phyloP scores from a whole-genome alignment of 192 early-diverging fungal genomes.

The Chytriomyces hyalinus region DNA sequence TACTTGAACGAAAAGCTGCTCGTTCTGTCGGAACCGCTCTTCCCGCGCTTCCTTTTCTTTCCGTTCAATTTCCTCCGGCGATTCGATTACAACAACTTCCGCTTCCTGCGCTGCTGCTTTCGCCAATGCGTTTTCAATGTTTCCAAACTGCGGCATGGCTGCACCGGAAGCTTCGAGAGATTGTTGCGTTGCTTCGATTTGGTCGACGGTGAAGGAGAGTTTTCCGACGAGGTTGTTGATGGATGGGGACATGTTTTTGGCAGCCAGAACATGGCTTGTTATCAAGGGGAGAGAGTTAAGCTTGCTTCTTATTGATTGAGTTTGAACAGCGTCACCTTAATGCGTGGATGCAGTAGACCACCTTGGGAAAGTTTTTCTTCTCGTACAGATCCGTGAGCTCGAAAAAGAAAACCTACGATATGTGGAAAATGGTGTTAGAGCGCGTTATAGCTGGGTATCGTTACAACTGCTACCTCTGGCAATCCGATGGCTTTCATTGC shows the following conservation, averaged over 20 bases:
- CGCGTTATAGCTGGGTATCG: not conserved
- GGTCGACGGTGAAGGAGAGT: slow-evolving; percentile 83
- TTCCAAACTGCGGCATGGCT: slow-evolving; percentile 87
- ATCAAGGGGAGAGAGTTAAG: slow-evolving; percentile 7
- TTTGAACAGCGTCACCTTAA: slow-evolving; percentile 62
- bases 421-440: too few relatives aligned
- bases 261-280: slow-evolving; percentile 83
- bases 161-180: slow-evolving; percentile 82
- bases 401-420: slow-evolving; percentile 84
- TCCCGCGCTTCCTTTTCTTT: slow-evolving; percentile 52
- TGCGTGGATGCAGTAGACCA: slow-evolving; percentile 98
- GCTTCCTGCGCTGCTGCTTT: slow-evolving; percentile 49
- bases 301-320: not conserved
- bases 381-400: slow-evolving; percentile 98
- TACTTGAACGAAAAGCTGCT: slow-evolving; percentile 15
- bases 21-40: slow-evolving; percentile 40
- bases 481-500: slow-evolving; percentile 80
- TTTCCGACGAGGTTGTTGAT: slow-evolving; percentile 94
- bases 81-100: slow-evolving; percentile 30
- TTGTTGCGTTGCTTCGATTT: slow-evolving; percentile 78
- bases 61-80: not conserved
- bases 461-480: slow-evolving; percentile 66
- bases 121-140: slow-evolving; percentile 72
- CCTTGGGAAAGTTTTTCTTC: slow-evolving; percentile 98
- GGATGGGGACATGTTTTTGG: slow-evolving; percentile 79